These are phyloP conservation scores for Phytophthora sansomeana DNA, from an alignment of 352 stramenopile genomes.

Conservation along the genomic window DNA sequence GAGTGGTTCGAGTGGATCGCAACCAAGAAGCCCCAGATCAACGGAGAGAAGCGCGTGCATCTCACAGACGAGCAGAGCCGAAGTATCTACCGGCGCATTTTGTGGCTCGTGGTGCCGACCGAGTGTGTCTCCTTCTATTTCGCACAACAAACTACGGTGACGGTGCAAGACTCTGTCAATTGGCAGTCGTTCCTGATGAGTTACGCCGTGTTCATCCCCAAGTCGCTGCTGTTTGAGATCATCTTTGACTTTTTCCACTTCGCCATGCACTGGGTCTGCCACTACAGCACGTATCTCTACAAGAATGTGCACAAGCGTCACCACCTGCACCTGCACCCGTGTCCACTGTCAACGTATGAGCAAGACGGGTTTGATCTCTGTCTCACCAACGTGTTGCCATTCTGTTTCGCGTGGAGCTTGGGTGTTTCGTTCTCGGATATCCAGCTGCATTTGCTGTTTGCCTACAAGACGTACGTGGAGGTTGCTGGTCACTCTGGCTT, in stretches of 20 bases:
- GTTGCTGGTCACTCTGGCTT: slow-evolving; percentile 85
- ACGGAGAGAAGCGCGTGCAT: slow-evolving; percentile 59
- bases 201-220: slow-evolving; percentile 76
- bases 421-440: slow-evolving; percentile 53
- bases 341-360: slow-evolving; percentile 85
- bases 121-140: slow-evolving; percentile 76
- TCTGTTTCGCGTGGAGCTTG: slow-evolving; percentile 56
- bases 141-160: slow-evolving; percentile 27
- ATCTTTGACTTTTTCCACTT: slow-evolving; percentile 92
- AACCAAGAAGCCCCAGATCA: slow-evolving; percentile 74
- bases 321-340: slow-evolving; percentile 81
- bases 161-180: slow-evolving; percentile 3
- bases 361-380: slow-evolving; percentile 78
- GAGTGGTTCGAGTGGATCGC: slow-evolving; percentile 86
- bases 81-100: slow-evolving; percentile 66
- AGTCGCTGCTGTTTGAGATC: slow-evolving; percentile 87
- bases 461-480: slow-evolving; percentile 93
- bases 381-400: slow-evolving; percentile 83
- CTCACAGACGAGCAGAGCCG: slow-evolving; percentile 52
- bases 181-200: slow-evolving; percentile 46
- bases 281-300: slow-evolving; percentile 76
- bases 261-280: slow-evolving; percentile 73
- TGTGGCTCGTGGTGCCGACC: slow-evolving; percentile 72
- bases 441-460: slow-evolving; percentile 83
- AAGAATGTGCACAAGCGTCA: slow-evolving; percentile 87